These are phyloP conservation scores for Paxillus ammoniavirescens DNA, from an alignment of 768 basidiomycete species.

Conservation along the genomic window DNA sequence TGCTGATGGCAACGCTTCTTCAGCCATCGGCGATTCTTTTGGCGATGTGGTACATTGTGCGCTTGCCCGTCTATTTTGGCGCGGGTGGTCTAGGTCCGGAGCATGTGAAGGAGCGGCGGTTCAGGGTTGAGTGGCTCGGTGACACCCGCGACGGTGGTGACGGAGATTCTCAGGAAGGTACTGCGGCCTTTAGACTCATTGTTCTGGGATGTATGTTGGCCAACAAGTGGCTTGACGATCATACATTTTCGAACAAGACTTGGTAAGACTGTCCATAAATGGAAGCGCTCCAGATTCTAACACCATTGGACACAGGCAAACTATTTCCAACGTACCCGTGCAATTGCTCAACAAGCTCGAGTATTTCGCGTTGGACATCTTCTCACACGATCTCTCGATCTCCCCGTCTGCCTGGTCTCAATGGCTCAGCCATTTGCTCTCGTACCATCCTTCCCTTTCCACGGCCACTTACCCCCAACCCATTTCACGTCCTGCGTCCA, in stretches of 20 bases:
- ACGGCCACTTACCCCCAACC: constrained; percentile 65
- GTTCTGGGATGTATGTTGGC: constrained; percentile 83
- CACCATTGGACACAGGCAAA: constrained; percentile 53
- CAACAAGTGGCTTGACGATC: constrained; percentile 87
- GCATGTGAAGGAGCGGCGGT: constrained; percentile 56
- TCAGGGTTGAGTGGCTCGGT: constrained; percentile 63
- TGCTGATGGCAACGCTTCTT: constrained; percentile 74
- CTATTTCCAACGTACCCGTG: constrained; percentile 74
- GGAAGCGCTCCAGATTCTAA: constrained; percentile 1
- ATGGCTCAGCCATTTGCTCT: constrained; percentile 67
- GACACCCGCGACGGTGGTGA: constrained; percentile 44
- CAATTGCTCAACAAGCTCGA: constrained; percentile 70
- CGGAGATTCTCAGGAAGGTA: constrained; percentile 49
- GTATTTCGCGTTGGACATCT: constrained; percentile 66
- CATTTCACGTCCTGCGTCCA: constrained; percentile 74
- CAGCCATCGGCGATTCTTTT: constrained; percentile 81
- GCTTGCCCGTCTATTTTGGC: constrained; percentile 68
- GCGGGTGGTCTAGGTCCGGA: constrained; percentile 50
- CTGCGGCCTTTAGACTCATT: constrained; percentile 70
- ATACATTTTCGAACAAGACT: constrained; percentile 87
- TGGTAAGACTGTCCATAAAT: constrained; percentile 48
- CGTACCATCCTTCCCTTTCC: constrained; percentile 62
- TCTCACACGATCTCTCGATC: constrained; percentile 69
- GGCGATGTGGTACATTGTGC: constrained; percentile 80
- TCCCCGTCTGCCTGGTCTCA: constrained; percentile 61